These are phyloP conservation scores for Cymbopogon citratus DNA, from an alignment of 176 grass and related monocot genomes.

Conservation along the genomic window DNA sequence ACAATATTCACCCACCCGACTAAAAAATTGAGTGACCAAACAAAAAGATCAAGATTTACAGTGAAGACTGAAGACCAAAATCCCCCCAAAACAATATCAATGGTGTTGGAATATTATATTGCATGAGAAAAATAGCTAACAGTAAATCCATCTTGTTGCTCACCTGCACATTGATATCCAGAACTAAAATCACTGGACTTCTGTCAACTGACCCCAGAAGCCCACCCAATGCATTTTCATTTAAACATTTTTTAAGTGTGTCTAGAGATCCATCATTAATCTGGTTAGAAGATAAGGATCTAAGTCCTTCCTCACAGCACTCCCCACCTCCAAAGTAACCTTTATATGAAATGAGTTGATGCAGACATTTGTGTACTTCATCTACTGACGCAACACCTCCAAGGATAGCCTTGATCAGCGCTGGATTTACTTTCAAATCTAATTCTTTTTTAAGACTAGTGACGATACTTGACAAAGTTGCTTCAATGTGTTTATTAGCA, in stretches of 20 bases:
- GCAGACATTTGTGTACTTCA: constrained; percentile 61
- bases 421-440: constrained; percentile 37
- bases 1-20: not conserved
- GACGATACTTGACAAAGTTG: constrained; percentile 32
- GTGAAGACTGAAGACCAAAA: not conserved
- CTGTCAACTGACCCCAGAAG: constrained; percentile 32
- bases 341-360: constrained; percentile 60
- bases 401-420: constrained; percentile 55
- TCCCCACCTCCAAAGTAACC: constrained; percentile 70
- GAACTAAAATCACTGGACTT: constrained; percentile 73
- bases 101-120: not conserved
- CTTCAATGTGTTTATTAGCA: constrained; percentile 36
- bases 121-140: not conserved
- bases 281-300: constrained; percentile 43
- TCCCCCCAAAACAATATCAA: not conserved
- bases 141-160: constrained; percentile 12
- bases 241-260: constrained; percentile 15
- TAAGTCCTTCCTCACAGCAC: constrained; percentile 60
- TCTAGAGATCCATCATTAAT: constrained; percentile 23
- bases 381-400: constrained; percentile 42
- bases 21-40: not conserved
- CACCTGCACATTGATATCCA: constrained; percentile 82
- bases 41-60: not conserved
- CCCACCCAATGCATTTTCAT: constrained; percentile 27
- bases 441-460: constrained; percentile 31